Evolutionary conservation across 768 basidiomycete genomes (phyloP).

Genomic region (Hygrocybe coccinea): DNA sequence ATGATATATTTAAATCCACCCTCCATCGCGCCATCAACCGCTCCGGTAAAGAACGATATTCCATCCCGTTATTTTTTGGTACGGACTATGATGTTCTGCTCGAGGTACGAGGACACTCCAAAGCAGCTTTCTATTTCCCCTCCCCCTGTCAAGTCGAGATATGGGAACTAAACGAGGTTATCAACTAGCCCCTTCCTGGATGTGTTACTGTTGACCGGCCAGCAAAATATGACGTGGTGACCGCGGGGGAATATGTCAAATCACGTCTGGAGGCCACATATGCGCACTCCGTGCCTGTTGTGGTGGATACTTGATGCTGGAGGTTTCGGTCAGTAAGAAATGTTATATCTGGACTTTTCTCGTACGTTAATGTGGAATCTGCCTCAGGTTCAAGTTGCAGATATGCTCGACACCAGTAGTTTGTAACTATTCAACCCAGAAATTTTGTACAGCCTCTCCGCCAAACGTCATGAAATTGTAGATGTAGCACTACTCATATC

Average conservation of each 20-base stretch:
- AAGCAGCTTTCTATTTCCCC: background rate
- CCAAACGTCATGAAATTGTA: too few species aligned
- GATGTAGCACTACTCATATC: too few species aligned
- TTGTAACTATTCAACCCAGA: too few species aligned
- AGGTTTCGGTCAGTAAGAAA: too few species aligned
- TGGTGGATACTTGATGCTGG: background rate
- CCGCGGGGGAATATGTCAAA: conserved; percentile 82
- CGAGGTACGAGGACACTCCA: conserved; percentile 44
- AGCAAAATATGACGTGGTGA: conserved; percentile 65
- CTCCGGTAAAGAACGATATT: conserved; percentile 66
- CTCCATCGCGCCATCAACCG: conserved; percentile 81
- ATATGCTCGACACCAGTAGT: too few species aligned
- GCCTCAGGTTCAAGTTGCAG: too few species aligned
- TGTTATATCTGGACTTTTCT: too few species aligned
- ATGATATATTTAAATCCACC: conserved; percentile 88
- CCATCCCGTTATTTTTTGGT: conserved; percentile 88
- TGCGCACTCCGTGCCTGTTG: background rate
- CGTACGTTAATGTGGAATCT: too few species aligned
- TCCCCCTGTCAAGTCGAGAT: too few species aligned
- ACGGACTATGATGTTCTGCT: conserved; percentile 80
- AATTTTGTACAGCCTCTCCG: too few species aligned
- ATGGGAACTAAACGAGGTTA: too few species aligned
- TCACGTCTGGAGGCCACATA: conserved; percentile 67
- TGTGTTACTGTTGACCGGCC: conserved; percentile 42
- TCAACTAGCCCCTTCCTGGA: conserved; percentile 44